Percentiles rank a stretch among this genome's conserved stretches.
These are phyloP conservation scores for Linaria vulgaris DNA, from an alignment of 257 asterid genomes.

Conservation along the genomic window DNA sequence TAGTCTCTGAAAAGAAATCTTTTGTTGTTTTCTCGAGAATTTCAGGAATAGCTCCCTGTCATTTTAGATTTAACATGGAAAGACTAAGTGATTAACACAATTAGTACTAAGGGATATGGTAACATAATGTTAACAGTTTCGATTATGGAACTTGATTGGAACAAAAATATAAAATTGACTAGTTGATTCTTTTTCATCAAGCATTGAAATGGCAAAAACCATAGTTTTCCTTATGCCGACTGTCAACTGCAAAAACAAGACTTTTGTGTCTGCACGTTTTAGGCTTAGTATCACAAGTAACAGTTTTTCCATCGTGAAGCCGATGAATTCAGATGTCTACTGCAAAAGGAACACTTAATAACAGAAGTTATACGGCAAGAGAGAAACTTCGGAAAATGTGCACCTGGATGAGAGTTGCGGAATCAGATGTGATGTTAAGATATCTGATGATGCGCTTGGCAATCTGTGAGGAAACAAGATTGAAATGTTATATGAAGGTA, in stretches of 20 bases:
- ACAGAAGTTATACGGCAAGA: background rate
- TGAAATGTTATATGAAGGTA: too few species aligned
- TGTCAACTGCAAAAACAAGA: too few species aligned
- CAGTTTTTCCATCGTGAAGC: background rate
- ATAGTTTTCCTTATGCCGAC: too few species aligned
- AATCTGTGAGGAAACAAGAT: conserved; percentile 39
- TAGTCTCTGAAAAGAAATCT: conserved; percentile 42
- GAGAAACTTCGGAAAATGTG: background rate
- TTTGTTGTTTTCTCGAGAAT: conserved; percentile 50
- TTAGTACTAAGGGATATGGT: background rate
- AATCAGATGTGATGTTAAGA: conserved; percentile 43
- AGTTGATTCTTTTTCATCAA: too few species aligned
- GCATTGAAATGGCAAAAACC: too few species aligned
- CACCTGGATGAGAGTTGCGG: conserved; percentile 55
- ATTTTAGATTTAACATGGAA: background rate
- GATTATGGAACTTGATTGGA: too few species aligned
- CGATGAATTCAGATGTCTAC: background rate
- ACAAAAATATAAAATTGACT: too few species aligned
- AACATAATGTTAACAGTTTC: too few species aligned
- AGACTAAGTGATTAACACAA: background rate
- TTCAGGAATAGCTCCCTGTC: conserved; percentile 65
- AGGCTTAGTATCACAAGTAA: too few species aligned
- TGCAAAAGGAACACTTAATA: background rate
- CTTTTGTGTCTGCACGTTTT: too few species aligned
- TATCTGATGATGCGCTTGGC: conserved; percentile 45